Conservation (phyloP, 2,329 filamentous ascomycete species). For the Dendrostoma leiphaemia region DNA sequence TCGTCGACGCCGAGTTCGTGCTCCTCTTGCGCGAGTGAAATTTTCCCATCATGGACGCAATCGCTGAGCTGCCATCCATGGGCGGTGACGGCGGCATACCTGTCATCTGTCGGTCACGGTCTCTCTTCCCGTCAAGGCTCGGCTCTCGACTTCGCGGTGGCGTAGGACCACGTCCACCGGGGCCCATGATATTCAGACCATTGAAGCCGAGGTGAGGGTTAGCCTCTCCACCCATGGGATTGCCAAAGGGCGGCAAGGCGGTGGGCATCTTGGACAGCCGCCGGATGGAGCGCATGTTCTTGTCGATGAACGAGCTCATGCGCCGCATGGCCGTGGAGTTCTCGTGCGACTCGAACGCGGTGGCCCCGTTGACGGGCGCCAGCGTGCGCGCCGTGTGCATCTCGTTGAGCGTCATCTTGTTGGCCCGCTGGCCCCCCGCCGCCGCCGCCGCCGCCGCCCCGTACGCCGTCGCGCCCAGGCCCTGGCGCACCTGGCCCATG, state of each 20-base stretch:
- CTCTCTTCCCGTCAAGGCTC: conserved; percentile 23
- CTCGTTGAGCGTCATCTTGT: conserved; percentile 36
- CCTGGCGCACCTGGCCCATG: conserved; percentile 40
- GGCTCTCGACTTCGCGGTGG: conserved; percentile 34
- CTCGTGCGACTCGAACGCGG: conserved; percentile 39
- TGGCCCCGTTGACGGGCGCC: conserved; percentile 31
- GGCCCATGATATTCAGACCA: conserved; percentile 11
- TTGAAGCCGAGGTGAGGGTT: conserved; percentile 20
- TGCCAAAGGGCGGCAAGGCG: conserved; percentile 30
- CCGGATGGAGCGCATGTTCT: conserved; percentile 41
- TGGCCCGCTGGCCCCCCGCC: too few species aligned
- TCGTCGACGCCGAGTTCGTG: background rate
- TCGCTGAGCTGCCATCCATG: conserved; percentile 26
- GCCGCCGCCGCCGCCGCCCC: too few species aligned
- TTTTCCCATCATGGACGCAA: conserved; percentile 32
- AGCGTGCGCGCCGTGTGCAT: conserved; percentile 38
- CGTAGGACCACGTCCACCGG: conserved; percentile 22
- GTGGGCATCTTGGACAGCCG: conserved; percentile 39
- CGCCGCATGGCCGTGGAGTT: conserved; percentile 40
- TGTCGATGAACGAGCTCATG: conserved; percentile 43
- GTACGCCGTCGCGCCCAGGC: conserved; percentile 24
- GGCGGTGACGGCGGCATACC: conserved; percentile 28
- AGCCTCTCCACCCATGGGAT: conserved; percentile 27
- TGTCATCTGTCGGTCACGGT: conserved; percentile 10
- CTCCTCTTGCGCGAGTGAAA: conserved; percentile 24